phyloP scores from a whole-genome alignment of 768 basidiomycete species.

The Crepidotus variabilis region DNA sequence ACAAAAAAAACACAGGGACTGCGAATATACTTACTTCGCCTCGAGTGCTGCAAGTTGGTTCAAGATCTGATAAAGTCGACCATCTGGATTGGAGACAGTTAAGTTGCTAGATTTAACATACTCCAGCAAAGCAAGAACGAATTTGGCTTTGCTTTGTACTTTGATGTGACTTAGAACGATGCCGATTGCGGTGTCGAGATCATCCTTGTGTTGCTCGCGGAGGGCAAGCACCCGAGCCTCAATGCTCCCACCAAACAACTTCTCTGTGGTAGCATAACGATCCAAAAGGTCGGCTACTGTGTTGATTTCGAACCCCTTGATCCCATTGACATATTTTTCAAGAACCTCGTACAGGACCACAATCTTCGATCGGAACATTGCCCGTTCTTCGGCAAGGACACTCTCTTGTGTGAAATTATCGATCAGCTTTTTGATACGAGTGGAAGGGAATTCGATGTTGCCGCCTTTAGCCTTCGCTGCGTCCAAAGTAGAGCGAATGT shows the following conservation, averaged over 20 bases:
- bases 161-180: conserved; percentile 95
- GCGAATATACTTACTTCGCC: conserved; percentile 58
- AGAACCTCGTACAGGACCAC: conserved; percentile 68
- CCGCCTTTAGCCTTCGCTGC: conserved; percentile 67
- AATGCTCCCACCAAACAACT: conserved; percentile 90
- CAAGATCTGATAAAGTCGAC: conserved; percentile 70
- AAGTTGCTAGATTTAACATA: conserved; percentile 81
- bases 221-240: conserved; percentile 88
- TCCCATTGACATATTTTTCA: conserved; percentile 74
- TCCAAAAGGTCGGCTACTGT: conserved; percentile 74
- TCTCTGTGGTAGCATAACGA: conserved; percentile 83
- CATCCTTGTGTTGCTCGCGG: conserved; percentile 89
- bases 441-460: conserved; percentile 85
- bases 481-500: conserved; percentile 76
- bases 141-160: conserved; percentile 87
- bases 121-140: conserved; percentile 83
- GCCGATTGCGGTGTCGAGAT: conserved; percentile 82
- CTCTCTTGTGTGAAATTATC: conserved; percentile 83
- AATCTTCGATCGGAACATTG: conserved; percentile 75
- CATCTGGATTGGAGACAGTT: conserved; percentile 73
- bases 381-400: conserved; percentile 73
- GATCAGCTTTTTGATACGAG: conserved; percentile 79
- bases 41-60: conserved; percentile 84
- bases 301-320: conserved; percentile 83
- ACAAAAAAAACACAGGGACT: not conserved